A percentile compares a stretch with the other conserved stretches of the same genome.
Conservation (phyloP, 2,329 filamentous ascomycete species). For the Fusarium xylarioides region DNA sequence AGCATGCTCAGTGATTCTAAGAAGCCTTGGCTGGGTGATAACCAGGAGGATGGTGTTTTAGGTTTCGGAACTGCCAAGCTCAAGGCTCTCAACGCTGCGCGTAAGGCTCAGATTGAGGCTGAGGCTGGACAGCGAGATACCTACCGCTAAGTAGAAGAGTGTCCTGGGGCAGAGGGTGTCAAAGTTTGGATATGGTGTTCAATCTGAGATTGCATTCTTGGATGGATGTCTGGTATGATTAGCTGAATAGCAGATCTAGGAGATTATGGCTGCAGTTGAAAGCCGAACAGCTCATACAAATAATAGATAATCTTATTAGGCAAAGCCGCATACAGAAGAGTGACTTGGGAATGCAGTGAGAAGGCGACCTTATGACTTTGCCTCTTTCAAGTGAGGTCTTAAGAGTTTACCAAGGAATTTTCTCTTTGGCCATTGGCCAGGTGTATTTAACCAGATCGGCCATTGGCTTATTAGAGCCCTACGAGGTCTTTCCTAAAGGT, state of each 20-base stretch:
- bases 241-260: not conserved
- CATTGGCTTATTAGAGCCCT: too few species aligned
- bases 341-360: too few species aligned
- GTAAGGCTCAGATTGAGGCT: slow-evolving; percentile 49
- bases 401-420: too few species aligned
- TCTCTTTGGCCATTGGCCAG: too few species aligned
- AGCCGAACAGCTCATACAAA: not conserved
- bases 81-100: slow-evolving; percentile 70
- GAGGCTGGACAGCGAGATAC: slow-evolving; percentile 34
- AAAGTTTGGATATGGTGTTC: not conserved
- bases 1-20: slow-evolving; percentile 84
- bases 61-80: slow-evolving; percentile 88
- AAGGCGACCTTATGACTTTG: too few species aligned
- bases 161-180: not conserved
- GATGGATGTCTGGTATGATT: not conserved
- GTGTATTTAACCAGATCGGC: too few species aligned
- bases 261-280: accelerated
- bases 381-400: too few species aligned
- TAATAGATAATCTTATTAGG: too few species aligned
- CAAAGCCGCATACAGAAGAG: too few species aligned
- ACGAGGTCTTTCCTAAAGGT: too few species aligned
- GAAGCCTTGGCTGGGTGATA: slow-evolving; percentile 93
- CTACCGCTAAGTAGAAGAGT: not conserved
- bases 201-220: not conserved
- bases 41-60: slow-evolving; percentile 82